Conservation (phyloP, 2,329 filamentous ascomycete species). For the Microascus cirrosus region DNA sequence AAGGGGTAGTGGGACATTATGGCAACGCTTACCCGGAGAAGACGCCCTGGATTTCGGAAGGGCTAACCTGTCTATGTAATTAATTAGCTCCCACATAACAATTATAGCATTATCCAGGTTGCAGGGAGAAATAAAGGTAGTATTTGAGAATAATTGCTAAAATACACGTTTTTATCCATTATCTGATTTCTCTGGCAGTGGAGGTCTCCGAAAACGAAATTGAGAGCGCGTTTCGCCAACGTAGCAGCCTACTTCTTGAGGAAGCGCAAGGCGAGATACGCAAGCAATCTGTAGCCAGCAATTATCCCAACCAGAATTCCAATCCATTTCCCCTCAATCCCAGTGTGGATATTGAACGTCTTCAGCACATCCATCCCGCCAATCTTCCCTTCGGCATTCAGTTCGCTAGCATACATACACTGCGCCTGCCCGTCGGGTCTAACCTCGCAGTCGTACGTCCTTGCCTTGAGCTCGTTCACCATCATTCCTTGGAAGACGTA, state of each 20-base stretch:
- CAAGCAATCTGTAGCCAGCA: constrained; percentile 51
- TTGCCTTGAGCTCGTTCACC: constrained; percentile 68
- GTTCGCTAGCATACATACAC: constrained; percentile 59
- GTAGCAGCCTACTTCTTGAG: not conserved
- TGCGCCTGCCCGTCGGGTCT: constrained; percentile 28
- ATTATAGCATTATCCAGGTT: too few relatives aligned
- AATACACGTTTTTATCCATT: too few relatives aligned
- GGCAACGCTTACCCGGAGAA: too few relatives aligned
- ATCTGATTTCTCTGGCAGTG: too few relatives aligned
- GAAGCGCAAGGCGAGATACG: constrained; percentile 6
- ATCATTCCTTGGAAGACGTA: constrained; percentile 92
- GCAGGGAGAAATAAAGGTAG: too few relatives aligned
- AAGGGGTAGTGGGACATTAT: too few relatives aligned
- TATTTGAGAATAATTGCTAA: too few relatives aligned
- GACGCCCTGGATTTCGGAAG: too few relatives aligned
- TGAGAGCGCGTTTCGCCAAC: too few relatives aligned
- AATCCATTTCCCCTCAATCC: constrained; percentile 38
- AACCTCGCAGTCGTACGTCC: constrained; percentile 49
- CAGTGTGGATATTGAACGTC: constrained; percentile 57
- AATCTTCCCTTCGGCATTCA: constrained; percentile 57
- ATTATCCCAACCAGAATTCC: constrained; percentile 61
- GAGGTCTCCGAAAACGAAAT: too few relatives aligned
- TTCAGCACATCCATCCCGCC: constrained; percentile 58
- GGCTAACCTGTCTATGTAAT: too few relatives aligned
- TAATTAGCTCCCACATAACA: too few relatives aligned